Base-by-base conservation (phyloP, 768 basidiomycete genomes). In the Tricholoma saponaceum region DNA sequence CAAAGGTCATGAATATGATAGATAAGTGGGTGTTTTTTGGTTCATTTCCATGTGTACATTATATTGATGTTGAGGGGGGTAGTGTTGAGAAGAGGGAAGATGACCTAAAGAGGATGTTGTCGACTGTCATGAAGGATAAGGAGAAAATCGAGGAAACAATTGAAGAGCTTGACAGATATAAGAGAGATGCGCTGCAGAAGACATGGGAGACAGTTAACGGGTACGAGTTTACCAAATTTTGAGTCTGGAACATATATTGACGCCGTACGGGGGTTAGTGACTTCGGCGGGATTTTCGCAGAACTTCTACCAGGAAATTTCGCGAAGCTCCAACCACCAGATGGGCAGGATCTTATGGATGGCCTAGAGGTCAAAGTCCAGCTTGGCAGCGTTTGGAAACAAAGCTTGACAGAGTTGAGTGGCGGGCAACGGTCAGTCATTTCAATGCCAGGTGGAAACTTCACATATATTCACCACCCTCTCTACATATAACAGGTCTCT, bases 321-420 rank as follows among this genome's bases (percentile, higher is more conserved):
- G 92, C 95, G 9, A 98, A 95, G 70, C 76, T 99, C 26, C 90
- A 93, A 66, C 91, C 95, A 18, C 93, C 95, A 3, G 96, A 98
- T 35, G 90, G 90, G 0, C 86, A 92, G 70, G 95, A 98, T 68
- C 78, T 99, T 59, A 96, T 93, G 73, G 83, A 94, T 56, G 97
- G 97, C 33, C 83, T 99, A 6, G 97, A 99, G 70, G 95, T 99
- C 73, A 99, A 98, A 69, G 97, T 99, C 10, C 87, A 83, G 63
- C 83, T 99, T 1, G 97, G 97, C 9, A 85, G 80, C 26, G 94
- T 99, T 0, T 99, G 97, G 97, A 99, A 99, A 71, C 92, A 95
- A 64, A 94, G 92, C 69, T 77, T 99, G 69, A 99, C 96, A 0
- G 97, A 99, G 68, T 78, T 99, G 54, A 96, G 93, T 64, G 97